phyloP scores from a whole-genome alignment of 805 yeast genomes.

The Suhomyces canberraensis region DNA sequence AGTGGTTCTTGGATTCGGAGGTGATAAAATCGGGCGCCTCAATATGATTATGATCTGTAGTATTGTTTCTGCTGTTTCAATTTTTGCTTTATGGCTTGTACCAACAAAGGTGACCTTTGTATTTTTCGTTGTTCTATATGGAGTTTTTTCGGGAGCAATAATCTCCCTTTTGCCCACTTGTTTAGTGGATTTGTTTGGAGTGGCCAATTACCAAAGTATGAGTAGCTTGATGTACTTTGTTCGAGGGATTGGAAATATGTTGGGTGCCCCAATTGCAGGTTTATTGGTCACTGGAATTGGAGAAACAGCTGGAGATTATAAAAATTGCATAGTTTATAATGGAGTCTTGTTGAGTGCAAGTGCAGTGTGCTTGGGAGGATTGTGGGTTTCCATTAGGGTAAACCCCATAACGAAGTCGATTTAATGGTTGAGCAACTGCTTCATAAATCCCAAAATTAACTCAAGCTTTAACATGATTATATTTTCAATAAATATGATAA shows the following conservation, averaged over 20 bases:
- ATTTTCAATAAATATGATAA: too few species aligned
- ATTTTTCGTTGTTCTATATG: slow-evolving; percentile 30
- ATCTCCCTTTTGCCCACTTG: slow-evolving; percentile 31
- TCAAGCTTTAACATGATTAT: too few species aligned
- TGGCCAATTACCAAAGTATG: slow-evolving; percentile 28
- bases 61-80: slow-evolving; percentile 12
- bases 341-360: slow-evolving; percentile 20
- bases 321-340: slow-evolving; percentile 24
- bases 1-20: slow-evolving; percentile 15
- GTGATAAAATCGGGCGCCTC: slow-evolving; percentile 17
- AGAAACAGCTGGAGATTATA: slow-evolving; percentile 15
- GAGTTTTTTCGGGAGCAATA: slow-evolving; percentile 34
- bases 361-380: slow-evolving; percentile 11
- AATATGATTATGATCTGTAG: slow-evolving; percentile 18
- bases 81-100: slow-evolving; percentile 20
- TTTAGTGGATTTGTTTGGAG: slow-evolving; percentile 30
- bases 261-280: slow-evolving; percentile 37
- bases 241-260: slow-evolving; percentile 30
- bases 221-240: slow-evolving; percentile 32
- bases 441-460: too few species aligned
- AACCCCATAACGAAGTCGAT: too few species aligned
- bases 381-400: slow-evolving; percentile 13
- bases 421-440: too few species aligned
- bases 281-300: slow-evolving; percentile 18
- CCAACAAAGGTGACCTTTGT: slow-evolving; percentile 21